These are phyloP conservation scores for Dryadomyces sulphureus DNA, from an alignment of 2,329 filamentous ascomycete species.

Conservation along the genomic window DNA sequence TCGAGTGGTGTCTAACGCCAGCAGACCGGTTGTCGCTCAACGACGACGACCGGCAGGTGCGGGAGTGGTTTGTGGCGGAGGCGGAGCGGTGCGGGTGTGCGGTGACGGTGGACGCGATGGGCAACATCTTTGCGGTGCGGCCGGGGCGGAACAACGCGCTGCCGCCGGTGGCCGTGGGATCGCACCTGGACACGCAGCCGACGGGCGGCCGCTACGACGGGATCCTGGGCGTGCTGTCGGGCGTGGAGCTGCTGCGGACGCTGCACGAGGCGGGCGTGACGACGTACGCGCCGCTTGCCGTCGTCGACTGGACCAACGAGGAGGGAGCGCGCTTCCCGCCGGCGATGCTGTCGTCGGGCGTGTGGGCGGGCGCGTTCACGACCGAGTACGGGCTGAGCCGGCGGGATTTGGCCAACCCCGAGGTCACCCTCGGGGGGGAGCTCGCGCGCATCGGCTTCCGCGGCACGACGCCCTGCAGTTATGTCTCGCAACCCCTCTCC, in stretches of 20 bases:
- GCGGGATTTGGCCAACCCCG: slow-evolving; percentile 47
- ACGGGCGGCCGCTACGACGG: slow-evolving; percentile 59
- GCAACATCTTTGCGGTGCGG: slow-evolving; percentile 64
- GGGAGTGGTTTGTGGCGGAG: slow-evolving; percentile 63
- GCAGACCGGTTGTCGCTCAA: slow-evolving; percentile 48
- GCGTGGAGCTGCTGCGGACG: slow-evolving; percentile 55
- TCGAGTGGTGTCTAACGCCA: neutral
- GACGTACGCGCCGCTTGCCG: slow-evolving; percentile 56
- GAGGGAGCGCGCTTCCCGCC: slow-evolving; percentile 69
- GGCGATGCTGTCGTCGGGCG: slow-evolving; percentile 59
- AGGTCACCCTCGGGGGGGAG: slow-evolving; percentile 43
- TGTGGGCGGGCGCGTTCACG: slow-evolving; percentile 58
- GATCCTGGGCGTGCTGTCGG: slow-evolving; percentile 59
- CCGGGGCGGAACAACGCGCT: slow-evolving; percentile 48
- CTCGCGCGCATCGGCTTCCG: slow-evolving; percentile 59
- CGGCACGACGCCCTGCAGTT: slow-evolving; percentile 39
- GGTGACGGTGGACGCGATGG: slow-evolving; percentile 58
- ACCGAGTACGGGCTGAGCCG: slow-evolving; percentile 45
- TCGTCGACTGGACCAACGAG: slow-evolving; percentile 73
- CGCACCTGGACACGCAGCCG: slow-evolving; percentile 53
- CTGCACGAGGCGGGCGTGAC: slow-evolving; percentile 52
- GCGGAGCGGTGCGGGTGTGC: slow-evolving; percentile 49
- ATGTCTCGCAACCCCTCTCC: slow-evolving; percentile 48
- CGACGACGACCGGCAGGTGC: slow-evolving; percentile 54
- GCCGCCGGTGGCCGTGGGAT: slow-evolving; percentile 53